Evolutionary conservation across 768 basidiomycete genomes (phyloP).

Genomic region (Daedaleopsis sinensis): DNA sequence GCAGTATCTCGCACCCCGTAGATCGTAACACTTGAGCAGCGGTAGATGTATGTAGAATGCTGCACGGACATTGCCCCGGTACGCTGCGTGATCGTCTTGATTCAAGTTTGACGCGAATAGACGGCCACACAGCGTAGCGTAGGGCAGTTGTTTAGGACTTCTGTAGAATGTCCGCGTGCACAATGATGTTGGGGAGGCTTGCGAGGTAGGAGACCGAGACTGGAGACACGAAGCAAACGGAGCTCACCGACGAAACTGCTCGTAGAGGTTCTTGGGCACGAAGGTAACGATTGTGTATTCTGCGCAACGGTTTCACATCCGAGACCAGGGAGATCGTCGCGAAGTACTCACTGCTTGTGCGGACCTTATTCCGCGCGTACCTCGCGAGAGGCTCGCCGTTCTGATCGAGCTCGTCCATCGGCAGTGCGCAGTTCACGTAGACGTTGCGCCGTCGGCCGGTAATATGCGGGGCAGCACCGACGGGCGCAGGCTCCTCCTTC

Average conservation of each 20-base stretch:
- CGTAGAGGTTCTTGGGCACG: conserved; percentile 90
- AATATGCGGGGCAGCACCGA: conserved; percentile 36
- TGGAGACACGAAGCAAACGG: not conserved
- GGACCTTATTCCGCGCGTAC: conserved; percentile 93
- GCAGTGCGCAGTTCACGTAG: conserved; percentile 76
- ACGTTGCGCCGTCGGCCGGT: conserved; percentile 68
- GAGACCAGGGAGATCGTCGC: conserved; percentile 2
- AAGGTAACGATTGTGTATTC: conserved; percentile 93
- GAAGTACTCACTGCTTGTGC: conserved; percentile 76
- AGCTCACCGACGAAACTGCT: conserved; percentile 87
- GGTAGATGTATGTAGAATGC: no score
- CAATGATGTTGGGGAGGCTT: no score
- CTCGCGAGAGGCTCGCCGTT: conserved; percentile 76
- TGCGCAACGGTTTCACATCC: conserved; percentile 31
- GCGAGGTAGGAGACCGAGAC: no score
- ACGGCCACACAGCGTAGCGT: not conserved
- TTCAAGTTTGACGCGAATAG: conserved; percentile 1
- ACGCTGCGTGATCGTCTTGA: not conserved
- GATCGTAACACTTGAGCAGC: no score
- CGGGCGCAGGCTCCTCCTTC: conserved; percentile 33
- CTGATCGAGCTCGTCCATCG: conserved; percentile 63
- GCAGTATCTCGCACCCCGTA: no score
- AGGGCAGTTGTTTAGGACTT: not conserved
- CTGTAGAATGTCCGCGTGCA: no score
- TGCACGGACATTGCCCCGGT: not conserved